phyloP scores from a whole-genome alignment of 1,284 basidiomycete genomes.

The Grifola frondosa region DNA sequence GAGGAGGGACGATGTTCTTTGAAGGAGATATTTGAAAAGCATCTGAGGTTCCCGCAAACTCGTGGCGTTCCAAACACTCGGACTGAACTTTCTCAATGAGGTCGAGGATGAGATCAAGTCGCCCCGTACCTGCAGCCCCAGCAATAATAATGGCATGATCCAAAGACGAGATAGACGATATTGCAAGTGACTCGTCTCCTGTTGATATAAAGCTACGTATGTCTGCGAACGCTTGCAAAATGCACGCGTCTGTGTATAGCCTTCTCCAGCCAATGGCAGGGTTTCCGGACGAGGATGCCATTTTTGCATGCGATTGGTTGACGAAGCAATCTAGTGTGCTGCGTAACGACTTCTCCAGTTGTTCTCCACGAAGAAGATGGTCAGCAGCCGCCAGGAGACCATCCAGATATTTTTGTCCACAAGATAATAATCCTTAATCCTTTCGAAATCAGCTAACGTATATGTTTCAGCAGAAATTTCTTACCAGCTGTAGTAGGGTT shows the following conservation, averaged over 20 bases:
- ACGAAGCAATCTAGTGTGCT: slow-evolving; percentile 22
- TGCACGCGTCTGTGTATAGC: slow-evolving; percentile 64
- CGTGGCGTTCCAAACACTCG: slow-evolving; percentile 8
- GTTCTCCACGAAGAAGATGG: slow-evolving; percentile 1
- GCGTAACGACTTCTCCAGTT: slow-evolving; percentile 1
- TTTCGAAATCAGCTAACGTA: too few relatives aligned
- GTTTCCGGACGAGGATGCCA: slow-evolving; percentile 16
- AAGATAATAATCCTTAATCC: background rate
- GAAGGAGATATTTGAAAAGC: background rate
- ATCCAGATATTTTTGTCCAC: background rate
- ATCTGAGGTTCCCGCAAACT: background rate
- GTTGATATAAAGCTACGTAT: slow-evolving; percentile 27
- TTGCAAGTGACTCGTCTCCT: slow-evolving; percentile 25
- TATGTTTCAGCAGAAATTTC: too few relatives aligned
- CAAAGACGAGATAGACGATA: slow-evolving; percentile 52
- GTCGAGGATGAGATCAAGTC: slow-evolving; percentile 59
- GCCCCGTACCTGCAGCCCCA: slow-evolving; percentile 66
- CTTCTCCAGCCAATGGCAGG: slow-evolving; percentile 46
- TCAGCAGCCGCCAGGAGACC: slow-evolving; percentile 5
- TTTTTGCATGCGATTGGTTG: slow-evolving; percentile 22
- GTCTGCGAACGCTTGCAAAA: slow-evolving; percentile 51
- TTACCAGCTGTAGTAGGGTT: too few relatives aligned
- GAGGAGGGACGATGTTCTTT: slow-evolving; percentile 11
- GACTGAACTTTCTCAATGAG: slow-evolving; percentile 54
- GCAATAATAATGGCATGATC: slow-evolving; percentile 86